Evolutionary conservation across 345 rosid genomes (phyloP).

Genomic region (Aquilaria yunnanensis): DNA sequence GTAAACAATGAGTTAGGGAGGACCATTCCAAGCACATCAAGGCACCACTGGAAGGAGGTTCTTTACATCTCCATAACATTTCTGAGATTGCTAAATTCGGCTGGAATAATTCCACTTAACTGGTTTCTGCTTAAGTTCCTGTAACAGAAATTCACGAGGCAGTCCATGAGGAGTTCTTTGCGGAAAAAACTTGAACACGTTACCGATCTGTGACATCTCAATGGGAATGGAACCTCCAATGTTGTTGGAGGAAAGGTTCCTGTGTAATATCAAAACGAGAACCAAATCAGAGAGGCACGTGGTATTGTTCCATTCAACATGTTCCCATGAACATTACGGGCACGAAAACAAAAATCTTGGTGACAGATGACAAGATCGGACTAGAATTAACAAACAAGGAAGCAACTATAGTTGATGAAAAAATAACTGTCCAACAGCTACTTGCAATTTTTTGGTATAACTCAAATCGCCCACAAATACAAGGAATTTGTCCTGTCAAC

Average conservation of each 20-base stretch:
- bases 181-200: constrained; percentile 29
- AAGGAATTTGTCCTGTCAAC: constrained; percentile 85
- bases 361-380: neutral
- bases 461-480: constrained; percentile 78
- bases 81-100: constrained; percentile 84
- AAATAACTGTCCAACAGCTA: constrained; percentile 4
- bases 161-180: neutral
- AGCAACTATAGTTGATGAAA: neutral
- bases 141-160: neutral
- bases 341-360: constrained; percentile 14
- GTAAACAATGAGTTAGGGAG: neutral
- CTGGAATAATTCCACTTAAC: constrained; percentile 65
- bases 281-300: constrained; percentile 35
- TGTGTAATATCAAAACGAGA: constrained; percentile 11
- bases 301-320: constrained; percentile 75
- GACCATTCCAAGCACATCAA: neutral
- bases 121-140: constrained; percentile 87
- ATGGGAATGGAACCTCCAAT: constrained; percentile 75
- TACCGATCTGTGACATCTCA: constrained; percentile 87
- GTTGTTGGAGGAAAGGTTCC: constrained; percentile 80
- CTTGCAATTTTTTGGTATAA: constrained; percentile 90
- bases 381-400: neutral
- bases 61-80: constrained; percentile 87
- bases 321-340: constrained; percentile 87
- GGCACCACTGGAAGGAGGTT: constrained; percentile 3